phyloP scores from a whole-genome alignment of 805 yeast genomes.

The Metschnikowia kofuensis region DNA sequence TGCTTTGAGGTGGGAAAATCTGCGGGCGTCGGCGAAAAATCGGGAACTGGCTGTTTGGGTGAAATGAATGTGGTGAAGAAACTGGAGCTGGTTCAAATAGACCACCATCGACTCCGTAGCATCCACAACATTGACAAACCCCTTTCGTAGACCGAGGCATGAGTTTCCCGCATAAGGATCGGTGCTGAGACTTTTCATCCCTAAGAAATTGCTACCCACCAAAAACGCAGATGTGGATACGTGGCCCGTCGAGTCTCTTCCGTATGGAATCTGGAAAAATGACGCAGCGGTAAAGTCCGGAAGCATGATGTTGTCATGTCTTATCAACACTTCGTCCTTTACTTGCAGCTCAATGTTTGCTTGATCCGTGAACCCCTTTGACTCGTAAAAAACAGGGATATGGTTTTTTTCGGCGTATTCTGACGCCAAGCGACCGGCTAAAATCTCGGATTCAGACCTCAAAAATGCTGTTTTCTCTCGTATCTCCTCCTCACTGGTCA shows the following conservation, averaged over 20 bases:
- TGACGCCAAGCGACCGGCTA: slow-evolving; percentile 26
- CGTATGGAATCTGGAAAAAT: slow-evolving; percentile 35
- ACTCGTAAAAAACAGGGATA: slow-evolving; percentile 19
- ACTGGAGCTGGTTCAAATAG: slow-evolving; percentile 38
- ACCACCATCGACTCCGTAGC: slow-evolving; percentile 25
- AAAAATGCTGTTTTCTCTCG: slow-evolving; percentile 19
- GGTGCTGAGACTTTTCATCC: slow-evolving; percentile 15
- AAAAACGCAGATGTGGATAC: slow-evolving; percentile 33
- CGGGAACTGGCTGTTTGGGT: slow-evolving; percentile 7
- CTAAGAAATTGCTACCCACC: slow-evolving; percentile 33
- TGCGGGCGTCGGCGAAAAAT: slow-evolving; percentile 10
- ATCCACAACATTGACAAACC: slow-evolving; percentile 26
- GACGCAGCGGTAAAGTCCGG: slow-evolving; percentile 35
- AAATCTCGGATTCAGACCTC: slow-evolving; percentile 23
- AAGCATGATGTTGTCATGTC: slow-evolving; percentile 34
- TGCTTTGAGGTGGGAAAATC: slow-evolving; percentile 27
- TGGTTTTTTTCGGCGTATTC: slow-evolving; percentile 19
- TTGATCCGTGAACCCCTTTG: slow-evolving; percentile 21
- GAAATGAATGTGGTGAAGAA: slow-evolving; percentile 28
- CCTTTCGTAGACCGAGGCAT: slow-evolving; percentile 26
- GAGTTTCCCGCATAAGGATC: slow-evolving; percentile 15
- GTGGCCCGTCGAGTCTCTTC: slow-evolving; percentile 34
- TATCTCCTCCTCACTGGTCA: background rate
- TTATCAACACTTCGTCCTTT: slow-evolving; percentile 28
- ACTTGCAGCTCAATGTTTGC: slow-evolving; percentile 1